These are phyloP conservation scores for Coleophoma cylindrospora DNA, from an alignment of 2,329 filamentous ascomycete species.

Conservation along the genomic window DNA sequence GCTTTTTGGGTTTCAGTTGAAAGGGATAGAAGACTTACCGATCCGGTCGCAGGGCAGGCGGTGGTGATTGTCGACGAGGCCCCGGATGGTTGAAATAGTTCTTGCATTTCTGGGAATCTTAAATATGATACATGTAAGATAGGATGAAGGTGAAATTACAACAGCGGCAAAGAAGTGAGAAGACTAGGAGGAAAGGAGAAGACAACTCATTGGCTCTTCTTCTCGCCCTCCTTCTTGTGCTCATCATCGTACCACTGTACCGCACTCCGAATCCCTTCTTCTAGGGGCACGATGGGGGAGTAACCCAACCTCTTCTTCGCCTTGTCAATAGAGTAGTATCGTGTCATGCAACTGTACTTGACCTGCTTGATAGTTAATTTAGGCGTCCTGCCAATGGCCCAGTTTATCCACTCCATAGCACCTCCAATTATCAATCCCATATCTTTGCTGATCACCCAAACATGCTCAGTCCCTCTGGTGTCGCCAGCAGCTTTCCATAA, in stretches of 20 bases:
- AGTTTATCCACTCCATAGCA: slow-evolving; percentile 46
- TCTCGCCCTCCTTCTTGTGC: slow-evolving; percentile 16
- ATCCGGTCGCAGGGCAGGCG: too few relatives aligned
- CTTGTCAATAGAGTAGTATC: slow-evolving; percentile 75
- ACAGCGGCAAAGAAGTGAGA: too few relatives aligned
- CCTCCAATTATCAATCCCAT: slow-evolving; percentile 47
- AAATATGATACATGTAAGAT: too few relatives aligned
- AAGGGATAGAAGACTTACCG: too few relatives aligned
- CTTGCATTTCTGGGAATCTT: too few relatives aligned
- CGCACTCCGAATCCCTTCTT: slow-evolving; percentile 49
- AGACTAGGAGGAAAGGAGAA: too few relatives aligned
- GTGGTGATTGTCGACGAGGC: too few relatives aligned
- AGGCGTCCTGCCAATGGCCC: slow-evolving; percentile 44
- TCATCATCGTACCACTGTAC: slow-evolving; percentile 21
- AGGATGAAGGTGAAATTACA: too few relatives aligned
- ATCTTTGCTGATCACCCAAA: slow-evolving; percentile 49
- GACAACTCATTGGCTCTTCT: slow-evolving; percentile 19
- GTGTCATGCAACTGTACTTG: slow-evolving; percentile 66
- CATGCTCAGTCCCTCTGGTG: slow-evolving; percentile 44
- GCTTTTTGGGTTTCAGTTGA: too few relatives aligned
- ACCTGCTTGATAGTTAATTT: slow-evolving; percentile 42
- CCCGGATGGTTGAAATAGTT: too few relatives aligned
- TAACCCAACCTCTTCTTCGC: slow-evolving; percentile 68
- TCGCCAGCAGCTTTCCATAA: slow-evolving; percentile 65
- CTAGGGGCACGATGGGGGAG: slow-evolving; percentile 58